Conservation (phyloP, 2,329 filamentous ascomycete genomes). For the Tolypocladium tundrense region DNA sequence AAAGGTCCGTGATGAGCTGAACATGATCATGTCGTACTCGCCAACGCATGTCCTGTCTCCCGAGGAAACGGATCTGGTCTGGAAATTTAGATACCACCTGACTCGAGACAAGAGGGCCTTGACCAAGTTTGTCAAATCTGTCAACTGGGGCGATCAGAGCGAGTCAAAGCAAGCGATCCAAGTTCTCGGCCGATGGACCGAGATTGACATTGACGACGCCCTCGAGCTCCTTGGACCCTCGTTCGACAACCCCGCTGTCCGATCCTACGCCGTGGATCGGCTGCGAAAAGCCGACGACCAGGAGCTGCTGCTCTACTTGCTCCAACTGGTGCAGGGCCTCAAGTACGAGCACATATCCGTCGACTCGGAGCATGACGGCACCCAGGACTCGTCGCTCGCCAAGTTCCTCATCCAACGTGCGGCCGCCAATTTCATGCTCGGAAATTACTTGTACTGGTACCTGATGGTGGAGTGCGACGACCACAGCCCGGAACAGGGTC, state of each 20-base stretch:
- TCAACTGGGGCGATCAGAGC: slow-evolving; percentile 79
- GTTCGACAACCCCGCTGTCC: slow-evolving; percentile 79
- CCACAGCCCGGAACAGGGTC: slow-evolving; percentile 61
- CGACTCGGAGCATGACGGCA: slow-evolving; percentile 43
- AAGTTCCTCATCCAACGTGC: slow-evolving; percentile 83
- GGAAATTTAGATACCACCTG: slow-evolving; percentile 94
- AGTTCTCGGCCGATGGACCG: slow-evolving; percentile 84
- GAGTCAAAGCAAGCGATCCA: slow-evolving; percentile 86
- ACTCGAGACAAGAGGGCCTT: slow-evolving; percentile 85
- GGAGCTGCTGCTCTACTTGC: slow-evolving; percentile 79
- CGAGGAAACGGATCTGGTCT: slow-evolving; percentile 91
- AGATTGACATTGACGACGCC: slow-evolving; percentile 94
- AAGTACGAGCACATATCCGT: slow-evolving; percentile 78
- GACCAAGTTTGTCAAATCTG: slow-evolving; percentile 96
- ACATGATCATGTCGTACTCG: slow-evolving; percentile 82
- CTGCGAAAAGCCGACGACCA: slow-evolving; percentile 87
- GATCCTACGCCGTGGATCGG: slow-evolving; percentile 87
- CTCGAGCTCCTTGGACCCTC: slow-evolving; percentile 87
- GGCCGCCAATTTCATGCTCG: slow-evolving; percentile 77
- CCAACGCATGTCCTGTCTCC: slow-evolving; percentile 80
- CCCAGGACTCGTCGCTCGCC: slow-evolving; percentile 73
- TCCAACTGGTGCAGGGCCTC: slow-evolving; percentile 90
- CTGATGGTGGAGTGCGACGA: slow-evolving; percentile 97
- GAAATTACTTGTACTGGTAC: slow-evolving; percentile 97
- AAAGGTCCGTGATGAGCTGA: slow-evolving; percentile 88